Evolutionary conservation across 768 basidiomycete genomes (phyloP), one percentile per base, ranked within the genome.

Genomic region (Psilocybe cubensis): DNA sequence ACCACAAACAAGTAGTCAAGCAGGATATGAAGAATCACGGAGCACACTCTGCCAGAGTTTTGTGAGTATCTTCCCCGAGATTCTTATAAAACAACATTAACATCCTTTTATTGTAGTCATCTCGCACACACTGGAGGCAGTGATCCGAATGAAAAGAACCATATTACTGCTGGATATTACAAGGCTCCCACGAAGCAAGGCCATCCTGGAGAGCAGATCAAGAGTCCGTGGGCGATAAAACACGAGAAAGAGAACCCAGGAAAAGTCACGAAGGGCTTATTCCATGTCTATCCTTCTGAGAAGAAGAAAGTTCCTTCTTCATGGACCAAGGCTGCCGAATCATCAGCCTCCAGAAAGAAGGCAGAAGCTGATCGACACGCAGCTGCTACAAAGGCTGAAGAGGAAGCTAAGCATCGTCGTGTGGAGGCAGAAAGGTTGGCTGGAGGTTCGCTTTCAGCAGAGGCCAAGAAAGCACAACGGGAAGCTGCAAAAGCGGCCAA

Each of bases 21-120:
- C 27, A 55, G n/a, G 53, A 60, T 18, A 60, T 60, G 58, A 45
- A 49, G 35, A 38, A 38, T n/a, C 35, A 38, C 35, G 35, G 35
- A 4, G 35, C 35, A 11, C 33, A 24, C 38, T 52, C 51, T 17
- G 51, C 51, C 24, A 52, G 51, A 25, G 24, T 52, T 21, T 52
- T 52, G 51, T 52, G 28, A 18, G 51, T 27, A 11, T 3, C 35
- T 38, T 14, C 3, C n/a, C 6, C 51, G 20, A n/a, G n/a, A n/a
- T n/a, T 41, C 33, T n/a, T n/a, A n/a, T n/a, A n/a, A n/a, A n/a
- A n/a, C n/a, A n/a, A n/a, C 3, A 24, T 14, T 24, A 23, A 42
- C 21, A 24, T 14, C 18, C 17, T 24, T n/a, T n/a, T 21, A 12
- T 18, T 9, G n/a, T 12, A 52, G 51, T 38, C 51, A 52, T 52